Evolutionary conservation across 2,329 filamentous ascomycete species (phyloP).

Genomic region (Xylariaceae sp.): DNA sequence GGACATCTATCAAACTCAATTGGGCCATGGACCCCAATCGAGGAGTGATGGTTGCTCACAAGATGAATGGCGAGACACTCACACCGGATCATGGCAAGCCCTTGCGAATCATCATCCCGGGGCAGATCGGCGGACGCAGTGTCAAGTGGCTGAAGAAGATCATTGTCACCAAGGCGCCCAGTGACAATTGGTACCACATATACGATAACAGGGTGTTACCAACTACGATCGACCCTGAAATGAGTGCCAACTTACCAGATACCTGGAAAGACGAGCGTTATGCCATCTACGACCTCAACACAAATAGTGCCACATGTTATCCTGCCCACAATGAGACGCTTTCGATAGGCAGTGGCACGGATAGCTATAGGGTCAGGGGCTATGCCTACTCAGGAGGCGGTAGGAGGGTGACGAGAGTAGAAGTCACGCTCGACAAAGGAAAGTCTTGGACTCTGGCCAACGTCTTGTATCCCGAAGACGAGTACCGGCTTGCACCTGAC

Average conservation of each 20-base stretch:
- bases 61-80: constrained; percentile 83
- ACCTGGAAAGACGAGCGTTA: constrained; percentile 90
- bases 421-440: constrained; percentile 79
- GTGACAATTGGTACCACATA: constrained; percentile 93
- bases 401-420: constrained; percentile 75
- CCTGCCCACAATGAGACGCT: constrained; percentile 74
- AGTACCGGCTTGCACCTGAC: constrained; percentile 62
- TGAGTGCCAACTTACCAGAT: constrained; percentile 65
- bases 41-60: constrained; percentile 82
- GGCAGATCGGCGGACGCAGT: constrained; percentile 86
- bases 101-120: constrained; percentile 76
- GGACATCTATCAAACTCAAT: constrained; percentile 80
- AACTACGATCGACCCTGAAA: constrained; percentile 79
- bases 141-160: constrained; percentile 90
- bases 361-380: constrained; percentile 64
- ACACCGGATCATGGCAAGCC: constrained; percentile 84
- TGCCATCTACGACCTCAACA: constrained; percentile 87
- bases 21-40: constrained; percentile 82
- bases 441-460: constrained; percentile 74
- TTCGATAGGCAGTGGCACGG: constrained; percentile 38
- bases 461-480: constrained; percentile 80
- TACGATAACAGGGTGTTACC: constrained; percentile 90
- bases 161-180: constrained; percentile 72
- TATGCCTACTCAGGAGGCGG: constrained; percentile 90
- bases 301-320: constrained; percentile 77